Base-by-base conservation (phyloP, 257 asterid genomes). In the Henckelia pumila region DNA sequence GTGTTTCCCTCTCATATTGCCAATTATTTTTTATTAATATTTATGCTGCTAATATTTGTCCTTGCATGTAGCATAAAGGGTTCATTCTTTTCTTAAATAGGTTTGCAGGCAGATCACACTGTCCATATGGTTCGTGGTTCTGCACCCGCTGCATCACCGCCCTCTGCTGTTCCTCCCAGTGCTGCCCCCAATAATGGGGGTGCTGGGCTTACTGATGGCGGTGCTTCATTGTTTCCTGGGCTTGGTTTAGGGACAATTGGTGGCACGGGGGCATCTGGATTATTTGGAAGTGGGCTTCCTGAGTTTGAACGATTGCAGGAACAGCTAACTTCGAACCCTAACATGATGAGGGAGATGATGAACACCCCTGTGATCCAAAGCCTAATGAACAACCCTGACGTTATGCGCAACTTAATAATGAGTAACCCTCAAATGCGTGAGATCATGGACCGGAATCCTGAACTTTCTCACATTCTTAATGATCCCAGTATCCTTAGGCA, bases 351-450 rank as follows among this genome's bases (percentile, higher is more conserved):
- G 33, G 91, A 82, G 61, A 76, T 82, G 24, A 59, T 82, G 76
- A 82, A 82, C 58, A 74, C 77, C 80, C 91, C 91, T 32, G 70
- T 68, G 20, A 73, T 76, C 73, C 91, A 76, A 80, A 82, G 78
- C 69, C 28, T 82, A 56, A 85, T 82, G 91, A 80, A 76, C 71
- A 82, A 84, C 69, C 90, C 91, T 59, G 91, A 85, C 14, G 71
- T 78, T 25, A 78, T 85, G 23, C 86, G 83, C 52, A 83, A 73
- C 74, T 10, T 83, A 80, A 77, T 83, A 58, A 79, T 71, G 83
- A 81, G 72, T 73, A 85, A 82, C 69, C 85, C 91, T 75, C 91
- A 81, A 74, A 85, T 83, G 91, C 91, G 84, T 61, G 91, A 80
- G 73, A 71, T 83, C 69, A 77, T 83, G 78, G 85, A 83, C 59